Evolutionary conservation across 192 early-diverging fungal genomes (phyloP).

Genomic region (Spinellus fusiger): DNA sequence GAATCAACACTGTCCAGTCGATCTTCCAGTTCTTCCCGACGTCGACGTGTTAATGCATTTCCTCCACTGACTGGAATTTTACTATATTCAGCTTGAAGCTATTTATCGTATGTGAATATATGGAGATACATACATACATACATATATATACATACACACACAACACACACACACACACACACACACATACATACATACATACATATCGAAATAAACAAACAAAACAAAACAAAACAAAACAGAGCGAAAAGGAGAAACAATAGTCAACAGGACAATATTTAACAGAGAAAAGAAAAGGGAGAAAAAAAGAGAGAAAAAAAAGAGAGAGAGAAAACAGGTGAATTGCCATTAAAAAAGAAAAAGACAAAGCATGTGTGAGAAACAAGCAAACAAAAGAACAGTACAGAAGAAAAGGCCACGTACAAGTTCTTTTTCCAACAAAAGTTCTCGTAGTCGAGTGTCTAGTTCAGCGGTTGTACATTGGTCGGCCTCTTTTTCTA

Average conservation of each 20-base stretch:
- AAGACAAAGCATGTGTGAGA: background rate
- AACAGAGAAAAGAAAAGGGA: no score
- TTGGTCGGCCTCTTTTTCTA: background rate
- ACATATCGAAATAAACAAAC: background rate
- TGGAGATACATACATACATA: background rate
- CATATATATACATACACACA: background rate
- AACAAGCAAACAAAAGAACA: background rate
- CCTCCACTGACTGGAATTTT: conserved; percentile 45
- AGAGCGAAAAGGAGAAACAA: no score
- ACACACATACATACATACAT: background rate
- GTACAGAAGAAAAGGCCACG: background rate
- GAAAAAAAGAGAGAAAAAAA: no score
- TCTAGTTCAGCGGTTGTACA: conserved; percentile 8
- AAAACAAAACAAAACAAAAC: no score
- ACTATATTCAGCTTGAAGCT: conserved; percentile 45
- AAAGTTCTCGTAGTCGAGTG: conserved; percentile 11
- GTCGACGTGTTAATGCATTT: conserved; percentile 34
- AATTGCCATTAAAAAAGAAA: no score
- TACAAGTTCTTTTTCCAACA: conserved; percentile 20
- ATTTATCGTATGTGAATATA: background rate
- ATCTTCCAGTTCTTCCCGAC: conserved; percentile 41
- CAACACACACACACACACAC: background rate
- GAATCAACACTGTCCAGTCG: conserved; percentile 40
- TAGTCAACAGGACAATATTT: no score
- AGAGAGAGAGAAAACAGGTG: no score